Base-by-base conservation (phyloP, 352 stramenopile genomes). In the Phytophthora agathidicida region DNA sequence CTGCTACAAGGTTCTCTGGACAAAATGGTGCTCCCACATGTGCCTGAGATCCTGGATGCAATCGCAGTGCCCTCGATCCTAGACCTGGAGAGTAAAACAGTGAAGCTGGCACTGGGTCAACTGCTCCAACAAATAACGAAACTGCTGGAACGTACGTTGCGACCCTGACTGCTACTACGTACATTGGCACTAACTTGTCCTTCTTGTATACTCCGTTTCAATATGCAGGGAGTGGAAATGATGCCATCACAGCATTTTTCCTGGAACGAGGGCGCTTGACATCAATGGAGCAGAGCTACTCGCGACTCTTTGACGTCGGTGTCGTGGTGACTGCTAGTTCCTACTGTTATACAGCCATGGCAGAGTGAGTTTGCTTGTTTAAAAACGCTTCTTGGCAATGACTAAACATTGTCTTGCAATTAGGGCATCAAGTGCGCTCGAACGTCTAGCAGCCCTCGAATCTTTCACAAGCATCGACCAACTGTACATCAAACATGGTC, bases 1-100 rank as follows among this genome's bases (percentile, higher is more conserved):
- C 14, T 93, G 19, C 62, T 91, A 37, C 38, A 68, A 31, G 84
- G 84, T 7, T 90, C 83, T 17, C 68, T 88, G 28, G 76, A 88
- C 44, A 77, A 71, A 32, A 65, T 54, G 42, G 51, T 93, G 39
- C 53, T 93, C 13, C 70, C 81, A 5, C 82, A 92, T 32, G 57
- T 91, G 7, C 63, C 70, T 13, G 75, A 77, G 2, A 68, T 92
- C 19, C 66, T 89, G 13, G 75, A 88, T 6, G 60, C 68, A 2
- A 51, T 89, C 13, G 24, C 47, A 9, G 44, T 58, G n/a, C 58
- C 45, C 6, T 75, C 72, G 14, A 72, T 90, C 22, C 41, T 80
- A 16, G 65, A 76, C 8, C 73, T 89, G 36, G 71, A 88, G 44
- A 75, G 78, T 16, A 43, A 51, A 10, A 23, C 46, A 0, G 57